A percentile compares a stretch with the other conserved stretches of the same genome.
Conservation (phyloP, 108 stramenopile species). For the Skeletonema marinoi region DNA sequence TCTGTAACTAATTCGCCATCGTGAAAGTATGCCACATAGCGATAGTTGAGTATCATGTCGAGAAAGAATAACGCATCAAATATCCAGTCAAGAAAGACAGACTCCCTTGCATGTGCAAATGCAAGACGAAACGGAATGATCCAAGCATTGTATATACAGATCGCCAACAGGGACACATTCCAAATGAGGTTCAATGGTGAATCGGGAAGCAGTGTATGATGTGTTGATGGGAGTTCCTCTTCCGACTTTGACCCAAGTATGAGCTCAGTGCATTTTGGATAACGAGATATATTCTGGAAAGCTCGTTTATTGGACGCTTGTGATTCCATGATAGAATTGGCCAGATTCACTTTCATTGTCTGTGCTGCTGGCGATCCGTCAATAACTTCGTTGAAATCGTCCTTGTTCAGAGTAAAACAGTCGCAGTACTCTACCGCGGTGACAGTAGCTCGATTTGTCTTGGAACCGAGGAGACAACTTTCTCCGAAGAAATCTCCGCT, state of each 20-base stretch:
- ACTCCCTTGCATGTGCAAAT: slow-evolving; percentile 12
- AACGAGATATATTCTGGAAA: slow-evolving; percentile 23
- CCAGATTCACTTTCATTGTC: slow-evolving; percentile 5
- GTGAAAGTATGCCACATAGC: slow-evolving; percentile 31
- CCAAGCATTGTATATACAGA: slow-evolving; percentile 46
- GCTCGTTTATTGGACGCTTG: slow-evolving; percentile 27
- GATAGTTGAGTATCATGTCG: slow-evolving; percentile 46
- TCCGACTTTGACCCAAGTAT: background rate
- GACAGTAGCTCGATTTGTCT: slow-evolving; percentile 39
- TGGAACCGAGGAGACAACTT: slow-evolving; percentile 42
- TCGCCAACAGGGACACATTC: slow-evolving; percentile 35
- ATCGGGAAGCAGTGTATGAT: slow-evolving; percentile 23
- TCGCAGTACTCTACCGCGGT: slow-evolving; percentile 52
- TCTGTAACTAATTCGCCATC: slow-evolving; percentile 56
- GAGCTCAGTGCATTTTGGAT: slow-evolving; percentile 30
- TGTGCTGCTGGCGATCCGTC: slow-evolving; percentile 9
- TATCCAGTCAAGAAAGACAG: slow-evolving; percentile 26
- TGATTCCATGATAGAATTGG: background rate
- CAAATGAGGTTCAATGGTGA: slow-evolving; percentile 28
- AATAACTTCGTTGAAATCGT: slow-evolving; percentile 49
- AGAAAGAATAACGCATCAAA: slow-evolving; percentile 41
- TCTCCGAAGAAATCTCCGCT: slow-evolving; percentile 63
- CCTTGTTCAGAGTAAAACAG: slow-evolving; percentile 45
- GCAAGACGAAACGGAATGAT: slow-evolving; percentile 51
- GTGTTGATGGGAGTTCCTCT: background rate